Evolutionary conservation across 306 rosid species (phyloP), one percentile per base, ranked within the genome.

Genomic region (Quercus aquifolioides): DNA sequence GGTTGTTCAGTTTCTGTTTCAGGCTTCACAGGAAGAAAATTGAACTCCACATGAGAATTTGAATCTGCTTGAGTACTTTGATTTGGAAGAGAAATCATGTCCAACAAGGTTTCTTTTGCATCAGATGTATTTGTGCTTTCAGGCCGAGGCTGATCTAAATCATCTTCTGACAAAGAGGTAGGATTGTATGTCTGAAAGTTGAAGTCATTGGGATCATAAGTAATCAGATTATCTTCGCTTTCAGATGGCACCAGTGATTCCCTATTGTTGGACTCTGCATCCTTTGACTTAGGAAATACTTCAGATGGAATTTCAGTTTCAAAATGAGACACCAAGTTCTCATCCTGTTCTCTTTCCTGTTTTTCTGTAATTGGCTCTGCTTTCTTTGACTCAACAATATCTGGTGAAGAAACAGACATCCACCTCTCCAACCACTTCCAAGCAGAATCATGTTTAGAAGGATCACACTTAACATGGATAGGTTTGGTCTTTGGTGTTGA

Each of bases 381-480:
- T 33, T 87, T 76, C 52, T 79, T 80, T 31, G 77, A 30, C 79
- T 88, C 89, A 14, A 71, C 84, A 78, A 74, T 49, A 79, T 85
- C 88, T 69, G 54, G 71, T 13, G 92, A 75, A 70, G 94, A 82
- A 51, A 85, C 90, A 74, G 93, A 74, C 90, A 89, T 90, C 99
- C 99, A 96, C 77, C 94, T 92, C 89, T 96, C 99, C 90, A 96
- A 79, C 99, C 99, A 96, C 76, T 85, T 88, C 99, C 98, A 96
- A 71, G 94, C 94, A 82, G 99, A 91, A 79, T 92, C 93, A 10
- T 86, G 78, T 85, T 96, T 93, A 52, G 90, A 89, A 81, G 98
- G 92, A 78, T 88, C 92, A 33, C 99, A 93, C 85, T 89, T 91
- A 55, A 93, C 86, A 76, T 76, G 82, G 84, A 96, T 90, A 67